Base-by-base conservation (phyloP, 345 rosid genomes). In the Lepidium didymum region DNA sequence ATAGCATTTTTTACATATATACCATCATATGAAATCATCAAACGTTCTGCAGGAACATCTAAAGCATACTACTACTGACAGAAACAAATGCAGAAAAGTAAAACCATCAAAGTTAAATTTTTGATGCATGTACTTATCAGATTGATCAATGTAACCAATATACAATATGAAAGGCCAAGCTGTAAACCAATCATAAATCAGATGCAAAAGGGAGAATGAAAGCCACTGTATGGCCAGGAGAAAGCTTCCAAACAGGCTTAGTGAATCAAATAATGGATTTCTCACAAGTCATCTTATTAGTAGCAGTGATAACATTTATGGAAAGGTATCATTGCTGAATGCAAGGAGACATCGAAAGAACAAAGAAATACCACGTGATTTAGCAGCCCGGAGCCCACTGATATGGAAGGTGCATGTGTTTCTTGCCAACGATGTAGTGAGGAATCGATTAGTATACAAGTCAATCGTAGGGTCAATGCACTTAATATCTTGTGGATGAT, bases 401-500 rank as follows among this genome's bases (percentile, higher is more conserved):
- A 36, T 36, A 37, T 8, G 4, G 36, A 63, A 6, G 4, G 57
- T 36, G 61, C 44, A 56, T 34, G 16, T 2, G 16, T 36, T 36
- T 11, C 44, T 35, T 10, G 36, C 58, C 58, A 51, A 15, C 27
- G 3, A 38, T 64, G 31, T 15, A 10, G 53, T 18, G 12, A 33
- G 16, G 11, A 42, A 18, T 57, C 40, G n/a, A 58, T 41, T 50
- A 27, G 50, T 75, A 78, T 66, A 76, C 38, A 45, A 31, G 47
- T 46, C 18, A 34, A 18, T 19, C 33, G 56, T 34, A 34, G 44
- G 5, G 4, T 16, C 77, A 74, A 78, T 56, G 67, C 19, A 29
- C 78, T 79, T 44, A 75, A 37, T 37, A 90, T 69, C 72, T 82
- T 77, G 68, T 69, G 69, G 72, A 83, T 40, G 50, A 83, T 72